Conservation (phyloP, 768 basidiomycete species). For the Mycena sanguinolenta region DNA sequence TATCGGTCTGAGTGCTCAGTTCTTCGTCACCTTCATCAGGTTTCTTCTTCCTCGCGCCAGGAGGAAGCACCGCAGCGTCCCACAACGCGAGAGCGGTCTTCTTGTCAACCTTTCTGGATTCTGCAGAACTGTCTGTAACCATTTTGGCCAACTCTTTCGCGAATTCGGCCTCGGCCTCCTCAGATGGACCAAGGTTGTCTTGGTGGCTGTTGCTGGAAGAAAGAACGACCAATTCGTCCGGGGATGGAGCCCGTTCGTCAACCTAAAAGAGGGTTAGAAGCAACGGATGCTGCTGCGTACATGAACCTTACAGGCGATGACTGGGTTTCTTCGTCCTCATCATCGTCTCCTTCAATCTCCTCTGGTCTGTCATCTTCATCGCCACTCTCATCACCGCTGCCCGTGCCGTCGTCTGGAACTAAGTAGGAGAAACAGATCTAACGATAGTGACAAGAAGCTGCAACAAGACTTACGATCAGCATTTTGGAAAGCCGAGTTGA, state of each 20-base stretch:
- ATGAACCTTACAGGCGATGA: slow-evolving; percentile 66
- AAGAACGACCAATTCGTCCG: slow-evolving; percentile 83
- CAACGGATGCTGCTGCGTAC: neutral
- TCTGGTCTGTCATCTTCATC: slow-evolving; percentile 70
- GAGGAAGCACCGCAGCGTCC: slow-evolving; percentile 87
- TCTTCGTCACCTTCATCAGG: slow-evolving; percentile 71
- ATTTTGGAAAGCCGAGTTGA: slow-evolving; percentile 74
- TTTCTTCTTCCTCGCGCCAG: slow-evolving; percentile 75
- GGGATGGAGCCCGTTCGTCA: slow-evolving; percentile 82
- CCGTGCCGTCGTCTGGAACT: slow-evolving; percentile 55
- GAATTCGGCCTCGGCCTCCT: slow-evolving; percentile 94
- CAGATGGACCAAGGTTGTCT: slow-evolving; percentile 84
- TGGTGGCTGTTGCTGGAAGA: slow-evolving; percentile 67
- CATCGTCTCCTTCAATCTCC: slow-evolving; percentile 69
- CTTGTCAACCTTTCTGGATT: slow-evolving; percentile 89
- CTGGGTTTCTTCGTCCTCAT: slow-evolving; percentile 68
- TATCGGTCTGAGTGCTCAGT: slow-evolving; percentile 50
- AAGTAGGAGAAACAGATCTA: slow-evolving; percentile 35
- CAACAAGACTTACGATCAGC: slow-evolving; percentile 60
- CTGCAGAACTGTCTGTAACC: slow-evolving; percentile 87
- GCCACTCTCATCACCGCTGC: slow-evolving; percentile 73
- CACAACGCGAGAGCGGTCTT: slow-evolving; percentile 89
- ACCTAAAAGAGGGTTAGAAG: slow-evolving; percentile 49
- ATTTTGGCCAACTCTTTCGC: slow-evolving; percentile 96
- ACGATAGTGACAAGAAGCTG: neutral